A percentile compares a stretch with the other conserved stretches of the same genome.
phyloP scores from a whole-genome alignment of 371 early-diverging fungal species.

The Lichtheimia hyalospora region DNA sequence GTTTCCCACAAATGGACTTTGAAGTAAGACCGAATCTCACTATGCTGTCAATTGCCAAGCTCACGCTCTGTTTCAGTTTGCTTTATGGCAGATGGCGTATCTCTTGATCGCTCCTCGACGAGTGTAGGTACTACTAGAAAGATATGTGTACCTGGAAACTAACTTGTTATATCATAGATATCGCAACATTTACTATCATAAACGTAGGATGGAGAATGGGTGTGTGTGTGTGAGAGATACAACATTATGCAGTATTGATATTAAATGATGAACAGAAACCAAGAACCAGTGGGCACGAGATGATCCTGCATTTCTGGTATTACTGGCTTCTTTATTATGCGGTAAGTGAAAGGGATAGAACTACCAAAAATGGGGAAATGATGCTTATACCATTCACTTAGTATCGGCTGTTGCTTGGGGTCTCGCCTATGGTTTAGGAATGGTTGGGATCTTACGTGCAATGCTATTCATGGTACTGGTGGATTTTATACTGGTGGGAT shows the following conservation, averaged over 20 bases:
- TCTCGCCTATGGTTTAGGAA: slow-evolving; percentile 59
- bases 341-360: slow-evolving; percentile 38
- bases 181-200: slow-evolving; percentile 89
- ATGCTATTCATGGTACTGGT: slow-evolving; percentile 75
- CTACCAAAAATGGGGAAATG: not conserved
- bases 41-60: not conserved
- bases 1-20: slow-evolving; percentile 88
- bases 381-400: slow-evolving; percentile 19
- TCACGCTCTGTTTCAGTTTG: slow-evolving; percentile 54
- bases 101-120: slow-evolving; percentile 80
- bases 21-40: slow-evolving; percentile 39
- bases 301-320: slow-evolving; percentile 88
- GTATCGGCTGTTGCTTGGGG: slow-evolving; percentile 79
- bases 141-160: not conserved
- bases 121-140: slow-evolving; percentile 62
- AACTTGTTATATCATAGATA: slow-evolving; percentile 53
- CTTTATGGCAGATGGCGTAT: slow-evolving; percentile 91
- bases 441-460: slow-evolving; percentile 61
- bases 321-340: slow-evolving; percentile 59
- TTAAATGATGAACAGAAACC: slow-evolving; percentile 63
- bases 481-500: slow-evolving; percentile 73
- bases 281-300: slow-evolving; percentile 96
- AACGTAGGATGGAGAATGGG: slow-evolving; percentile 58
- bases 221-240: not conserved
- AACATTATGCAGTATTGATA: not conserved